Base-by-base conservation (phyloP, 768 basidiomycete genomes). In the Termitomyces sp. region DNA sequence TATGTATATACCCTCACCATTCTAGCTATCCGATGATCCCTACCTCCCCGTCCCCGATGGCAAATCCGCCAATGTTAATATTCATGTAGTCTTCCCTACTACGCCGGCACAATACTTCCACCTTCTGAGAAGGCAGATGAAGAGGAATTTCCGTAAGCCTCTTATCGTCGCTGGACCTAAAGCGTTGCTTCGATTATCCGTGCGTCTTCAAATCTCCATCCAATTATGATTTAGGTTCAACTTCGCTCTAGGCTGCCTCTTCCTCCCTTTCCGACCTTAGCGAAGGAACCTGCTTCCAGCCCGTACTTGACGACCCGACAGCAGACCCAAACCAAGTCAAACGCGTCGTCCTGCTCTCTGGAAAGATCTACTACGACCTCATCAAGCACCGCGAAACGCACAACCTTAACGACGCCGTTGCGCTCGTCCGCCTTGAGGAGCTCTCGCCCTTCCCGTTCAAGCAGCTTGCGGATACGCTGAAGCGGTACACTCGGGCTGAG, bases 51-150 rank as follows among this genome's bases (percentile, higher is more conserved):
- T 10, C 56, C 54, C 66, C 27, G 63, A 71, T 41, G 63, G 64
- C 6, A 62, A 70, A 47, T 66, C 69, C 20, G 63, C 66, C 6
- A 88, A 88, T 59, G 77, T 94, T 56, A 96, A 96, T 66, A 88
- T 95, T 80, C 86, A 88, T 46, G 81, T 95, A 29, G 81, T 80
- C 3, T 94, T 86, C 70, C 91, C 92, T 0, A 94, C 93, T 1
- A 95, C 94, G 0, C 83, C 94, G 0, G 89, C 91, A 0, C 91
- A 96, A 54, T 93, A 94, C 61, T 97, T 96, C 82, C 94, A 97
- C 67, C 76, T 96, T 1, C 75, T 97, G n/a, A 77, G 94, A 52
- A 77, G 94, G 45, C 94, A 96, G 68, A 82, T 94, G 64, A 77
- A 79, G 63, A 77, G 94, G 41, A 92, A 93, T 59, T 95, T 86